phyloP scores from a whole-genome alignment of 257 asterid genomes.

The Scutellaria barbata region DNA sequence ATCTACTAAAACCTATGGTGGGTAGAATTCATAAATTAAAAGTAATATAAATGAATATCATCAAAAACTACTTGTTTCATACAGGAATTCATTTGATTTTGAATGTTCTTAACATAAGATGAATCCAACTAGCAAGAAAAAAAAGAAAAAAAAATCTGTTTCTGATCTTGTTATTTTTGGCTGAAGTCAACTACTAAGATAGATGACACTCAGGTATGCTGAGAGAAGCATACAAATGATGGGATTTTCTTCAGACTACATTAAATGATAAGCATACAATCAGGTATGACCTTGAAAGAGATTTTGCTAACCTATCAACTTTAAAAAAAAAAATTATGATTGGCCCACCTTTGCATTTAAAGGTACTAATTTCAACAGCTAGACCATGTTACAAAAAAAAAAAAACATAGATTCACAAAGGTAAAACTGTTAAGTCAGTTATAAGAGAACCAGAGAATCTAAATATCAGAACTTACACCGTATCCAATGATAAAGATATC shows the following conservation, averaged over 20 bases:
- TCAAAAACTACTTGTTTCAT: neutral
- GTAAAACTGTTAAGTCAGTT: conserved; percentile 22
- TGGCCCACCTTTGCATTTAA: neutral
- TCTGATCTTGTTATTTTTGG: neutral
- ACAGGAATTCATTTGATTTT: conserved; percentile 14
- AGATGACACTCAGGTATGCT: no score
- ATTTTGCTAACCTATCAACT: no score
- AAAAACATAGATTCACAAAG: conserved; percentile 32
- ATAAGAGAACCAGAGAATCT: conserved; percentile 21
- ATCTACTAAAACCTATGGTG: conserved; percentile 21
- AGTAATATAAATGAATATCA: conserved; percentile 6
- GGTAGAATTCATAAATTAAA: conserved; percentile 19
- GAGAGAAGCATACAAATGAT: no score
- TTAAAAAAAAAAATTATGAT: no score
- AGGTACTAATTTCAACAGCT: conserved; percentile 15
- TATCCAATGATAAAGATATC: conserved; percentile 93
- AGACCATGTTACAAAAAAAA: conserved; percentile 18
- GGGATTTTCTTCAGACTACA: no score
- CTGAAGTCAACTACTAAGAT: no score
- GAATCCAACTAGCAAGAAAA: conserved; percentile 6
- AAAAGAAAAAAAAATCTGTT: conserved; percentile 27
- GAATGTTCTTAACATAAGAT: neutral
- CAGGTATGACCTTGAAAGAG: no score
- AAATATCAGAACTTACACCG: conserved; percentile 67
- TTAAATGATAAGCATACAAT: no score